Evolutionary conservation across 805 yeast genomes (phyloP), one percentile per base, ranked within the genome.

Genomic region (Candida takata): DNA sequence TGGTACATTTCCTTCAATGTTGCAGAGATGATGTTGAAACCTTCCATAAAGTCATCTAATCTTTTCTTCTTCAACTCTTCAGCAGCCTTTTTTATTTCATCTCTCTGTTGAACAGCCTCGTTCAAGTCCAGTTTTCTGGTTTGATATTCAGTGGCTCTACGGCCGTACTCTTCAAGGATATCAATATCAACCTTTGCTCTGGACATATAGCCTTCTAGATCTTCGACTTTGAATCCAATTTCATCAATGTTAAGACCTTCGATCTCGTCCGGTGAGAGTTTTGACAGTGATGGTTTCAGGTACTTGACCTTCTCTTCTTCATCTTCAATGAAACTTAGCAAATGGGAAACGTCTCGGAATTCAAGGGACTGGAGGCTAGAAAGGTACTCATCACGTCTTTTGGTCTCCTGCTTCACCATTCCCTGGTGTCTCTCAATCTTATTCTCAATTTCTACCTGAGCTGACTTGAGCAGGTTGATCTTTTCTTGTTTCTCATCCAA

Each of bases 1-100:
- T 88, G 95, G 52, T 92, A 92, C 97, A 92, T 88, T 51, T 86
- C 96, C 57, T 90, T 92, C 45, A 92, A 70, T 6, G 95, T 84
- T 55, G 78, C 67, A 1, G 97, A 86, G 20, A 92, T 92, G 15
- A 77, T 70, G 45, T 79, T 74, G 63, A 94, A 92, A 0, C 99
- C 98, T 43, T 74, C 76, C 95, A 87, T 87, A 53, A 92, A 92
- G 57, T 92, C 97, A 43, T 79, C 87, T 36, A 83, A 67, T 35
- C 97, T 67, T 40, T 70, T 76, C 37, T 80, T 74, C 55, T 81
- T 81, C 47, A 86, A 64, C 12, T 74, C 80, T 50, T 84, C 95
- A 35, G 79, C 70, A 33, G 65, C 60, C 30, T 61, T 66, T 45
- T 82, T 77, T 40, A 77, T 65, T 13, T 62, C 64, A 45, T 90